These are phyloP conservation scores for Rhizopogon sp. DNA, from an alignment of 768 basidiomycete species.

Conservation along the genomic window DNA sequence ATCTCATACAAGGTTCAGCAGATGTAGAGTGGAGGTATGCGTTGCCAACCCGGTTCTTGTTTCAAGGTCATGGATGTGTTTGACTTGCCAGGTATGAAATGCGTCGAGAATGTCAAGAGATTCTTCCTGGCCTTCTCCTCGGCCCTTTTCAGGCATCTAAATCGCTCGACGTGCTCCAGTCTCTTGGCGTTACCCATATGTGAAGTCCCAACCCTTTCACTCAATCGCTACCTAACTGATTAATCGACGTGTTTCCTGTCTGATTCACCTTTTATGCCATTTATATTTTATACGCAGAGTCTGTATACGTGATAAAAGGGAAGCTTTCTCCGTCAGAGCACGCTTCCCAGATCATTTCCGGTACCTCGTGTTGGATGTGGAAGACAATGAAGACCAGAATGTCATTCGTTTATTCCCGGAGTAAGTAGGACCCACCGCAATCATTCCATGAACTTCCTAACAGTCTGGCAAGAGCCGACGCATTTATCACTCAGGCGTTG, in stretches of 20 bases:
- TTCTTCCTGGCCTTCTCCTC: constrained; percentile 73
- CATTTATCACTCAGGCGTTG: constrained; percentile 67
- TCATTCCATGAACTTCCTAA: background rate
- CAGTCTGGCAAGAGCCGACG: constrained; percentile 51
- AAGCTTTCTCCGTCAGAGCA: constrained; percentile 85
- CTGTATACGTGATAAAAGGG: constrained; percentile 85
- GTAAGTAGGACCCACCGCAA: constrained; percentile 41
- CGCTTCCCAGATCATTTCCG: constrained; percentile 75
- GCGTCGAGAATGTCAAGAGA: constrained; percentile 93
- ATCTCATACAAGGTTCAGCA: constrained; percentile 71
- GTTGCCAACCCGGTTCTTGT: constrained; percentile 2
- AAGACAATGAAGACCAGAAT: constrained; percentile 94
- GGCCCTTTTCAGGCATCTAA: constrained; percentile 90
- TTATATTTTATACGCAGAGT: constrained; percentile 44
- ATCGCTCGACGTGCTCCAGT: constrained; percentile 61
- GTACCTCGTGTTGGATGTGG: constrained; percentile 81
- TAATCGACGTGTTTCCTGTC: constrained; percentile 10
- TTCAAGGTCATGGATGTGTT: constrained; percentile 5
- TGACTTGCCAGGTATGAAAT: constrained; percentile 71
- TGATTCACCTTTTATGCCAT: background rate
- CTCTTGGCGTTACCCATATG: constrained; percentile 81
- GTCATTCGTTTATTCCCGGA: constrained; percentile 85
- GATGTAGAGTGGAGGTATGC: constrained; percentile 82
- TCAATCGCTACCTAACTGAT: constrained; percentile 2
- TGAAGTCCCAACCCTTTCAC: constrained; percentile 24